These are phyloP conservation scores for Tilletia caries DNA, from an alignment of 1,284 basidiomycete species.

Conservation along the genomic window DNA sequence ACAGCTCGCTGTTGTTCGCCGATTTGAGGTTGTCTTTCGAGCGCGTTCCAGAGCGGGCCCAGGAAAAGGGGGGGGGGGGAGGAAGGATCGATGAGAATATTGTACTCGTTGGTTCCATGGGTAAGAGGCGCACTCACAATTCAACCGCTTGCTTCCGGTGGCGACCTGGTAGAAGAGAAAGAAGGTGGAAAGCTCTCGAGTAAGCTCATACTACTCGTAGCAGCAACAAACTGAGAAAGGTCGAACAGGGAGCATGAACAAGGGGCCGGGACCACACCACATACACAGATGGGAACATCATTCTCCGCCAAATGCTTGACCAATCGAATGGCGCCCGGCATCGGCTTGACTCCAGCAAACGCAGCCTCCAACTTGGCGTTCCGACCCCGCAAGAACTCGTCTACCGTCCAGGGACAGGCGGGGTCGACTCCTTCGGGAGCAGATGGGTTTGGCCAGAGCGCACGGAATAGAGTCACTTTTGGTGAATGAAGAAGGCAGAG, in stretches of 20 bases:
- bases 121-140: conserved; percentile 27
- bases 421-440: conserved; percentile 25
- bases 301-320: conserved; percentile 47
- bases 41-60: neutral
- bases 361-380: conserved; percentile 43
- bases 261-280: neutral
- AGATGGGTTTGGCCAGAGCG: conserved; percentile 42
- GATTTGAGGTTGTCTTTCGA: conserved; percentile 43
- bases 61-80: neutral
- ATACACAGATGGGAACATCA: conserved; percentile 48
- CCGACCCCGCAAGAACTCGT: conserved; percentile 43
- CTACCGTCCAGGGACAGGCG: conserved; percentile 48
- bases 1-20: conserved; percentile 33
- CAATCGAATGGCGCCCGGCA: conserved; percentile 49
- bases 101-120: neutral
- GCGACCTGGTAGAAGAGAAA: conserved; percentile 26
- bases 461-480: conserved; percentile 37
- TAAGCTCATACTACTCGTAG: no score
- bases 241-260: no score
- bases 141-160: conserved; percentile 48
- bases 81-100: neutral
- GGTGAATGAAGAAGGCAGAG: neutral
- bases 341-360: conserved; percentile 46
- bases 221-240: no score
- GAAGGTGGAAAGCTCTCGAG: neutral